These are phyloP conservation scores for Cystofilobasidium ferigula DNA, from an alignment of 768 basidiomycete genomes.

Conservation along the genomic window DNA sequence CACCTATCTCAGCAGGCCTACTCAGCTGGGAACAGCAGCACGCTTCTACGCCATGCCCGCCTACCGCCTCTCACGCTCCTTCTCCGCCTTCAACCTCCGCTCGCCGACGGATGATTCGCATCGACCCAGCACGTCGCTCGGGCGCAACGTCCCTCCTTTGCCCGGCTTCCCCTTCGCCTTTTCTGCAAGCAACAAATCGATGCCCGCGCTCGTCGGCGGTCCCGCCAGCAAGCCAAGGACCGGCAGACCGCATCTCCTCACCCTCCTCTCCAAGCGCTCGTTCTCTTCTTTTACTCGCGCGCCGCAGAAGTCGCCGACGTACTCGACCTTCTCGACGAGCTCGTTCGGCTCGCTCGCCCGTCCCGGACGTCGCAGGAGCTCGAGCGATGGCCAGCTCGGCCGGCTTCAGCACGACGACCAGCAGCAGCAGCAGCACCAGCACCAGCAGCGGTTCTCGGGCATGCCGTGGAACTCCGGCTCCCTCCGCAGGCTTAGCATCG, in stretches of 20 bases:
- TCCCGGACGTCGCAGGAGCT: neutral
- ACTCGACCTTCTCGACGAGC: neutral
- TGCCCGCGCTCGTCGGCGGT: too few species aligned
- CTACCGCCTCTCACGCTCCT: neutral
- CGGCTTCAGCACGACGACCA: neutral
- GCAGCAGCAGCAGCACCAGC: too few species aligned
- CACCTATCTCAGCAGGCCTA: too few species aligned
- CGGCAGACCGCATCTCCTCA: too few species aligned
- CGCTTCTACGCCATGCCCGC: neutral
- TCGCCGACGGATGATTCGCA: neutral
- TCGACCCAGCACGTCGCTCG: neutral
- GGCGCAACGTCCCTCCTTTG: neutral
- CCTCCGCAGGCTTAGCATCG: neutral
- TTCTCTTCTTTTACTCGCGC: neutral
- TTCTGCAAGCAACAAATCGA: too few species aligned
- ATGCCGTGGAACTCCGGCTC: neutral
- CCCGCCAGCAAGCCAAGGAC: too few species aligned
- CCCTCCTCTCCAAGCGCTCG: neutral
- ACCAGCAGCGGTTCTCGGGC: neutral
- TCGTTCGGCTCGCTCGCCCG: neutral
- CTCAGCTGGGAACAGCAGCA: too few species aligned
- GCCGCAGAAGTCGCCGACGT: neutral
- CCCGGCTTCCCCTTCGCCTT: neutral
- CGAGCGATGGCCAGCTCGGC: neutral
- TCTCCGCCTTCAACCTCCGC: neutral